Evolutionary conservation across 108 stramenopile species (phyloP).

Genomic region (Pseudonitzschia multiseries): DNA sequence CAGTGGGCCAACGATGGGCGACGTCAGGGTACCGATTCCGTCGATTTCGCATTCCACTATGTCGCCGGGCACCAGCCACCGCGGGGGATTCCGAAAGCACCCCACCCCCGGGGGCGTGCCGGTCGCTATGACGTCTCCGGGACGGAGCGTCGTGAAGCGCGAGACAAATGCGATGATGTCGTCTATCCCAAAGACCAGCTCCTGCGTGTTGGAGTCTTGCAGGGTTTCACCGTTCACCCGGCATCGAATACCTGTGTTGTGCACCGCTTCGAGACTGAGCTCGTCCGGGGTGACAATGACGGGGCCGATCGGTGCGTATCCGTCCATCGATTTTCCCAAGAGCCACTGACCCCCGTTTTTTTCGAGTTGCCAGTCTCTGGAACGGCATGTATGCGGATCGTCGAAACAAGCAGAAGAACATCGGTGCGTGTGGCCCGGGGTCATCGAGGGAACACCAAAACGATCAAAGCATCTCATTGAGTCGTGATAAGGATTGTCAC

Average conservation of each 20-base stretch:
- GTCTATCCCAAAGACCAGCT: constrained; percentile 49
- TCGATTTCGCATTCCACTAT: constrained; percentile 69
- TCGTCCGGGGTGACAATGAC: constrained; percentile 60
- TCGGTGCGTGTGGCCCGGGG: not conserved
- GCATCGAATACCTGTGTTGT: constrained; percentile 50
- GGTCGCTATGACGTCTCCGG: constrained; percentile 67
- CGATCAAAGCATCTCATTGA: not conserved
- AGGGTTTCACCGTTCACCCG: constrained; percentile 40
- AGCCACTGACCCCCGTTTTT: constrained; percentile 70
- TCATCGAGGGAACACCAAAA: not conserved
- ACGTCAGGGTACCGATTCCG: constrained; percentile 50
- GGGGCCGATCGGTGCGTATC: constrained; percentile 63
- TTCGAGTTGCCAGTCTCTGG: constrained; percentile 64
- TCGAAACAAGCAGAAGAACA: not conserved
- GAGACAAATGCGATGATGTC: constrained; percentile 50
- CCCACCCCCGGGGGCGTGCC: constrained; percentile 74
- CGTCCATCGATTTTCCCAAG: constrained; percentile 55
- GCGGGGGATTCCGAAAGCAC: constrained; percentile 61
- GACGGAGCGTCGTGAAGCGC: constrained; percentile 57
- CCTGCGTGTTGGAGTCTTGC: constrained; percentile 53
- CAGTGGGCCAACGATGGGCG: constrained; percentile 36
- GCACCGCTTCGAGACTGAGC: constrained; percentile 40
- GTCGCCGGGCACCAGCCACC: constrained; percentile 58
- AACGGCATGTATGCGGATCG: not conserved
- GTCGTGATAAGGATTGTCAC: too few species aligned